These are phyloP conservation scores for Microstegium vimineum DNA, from an alignment of 176 grass and related monocot species.

Conservation along the genomic window DNA sequence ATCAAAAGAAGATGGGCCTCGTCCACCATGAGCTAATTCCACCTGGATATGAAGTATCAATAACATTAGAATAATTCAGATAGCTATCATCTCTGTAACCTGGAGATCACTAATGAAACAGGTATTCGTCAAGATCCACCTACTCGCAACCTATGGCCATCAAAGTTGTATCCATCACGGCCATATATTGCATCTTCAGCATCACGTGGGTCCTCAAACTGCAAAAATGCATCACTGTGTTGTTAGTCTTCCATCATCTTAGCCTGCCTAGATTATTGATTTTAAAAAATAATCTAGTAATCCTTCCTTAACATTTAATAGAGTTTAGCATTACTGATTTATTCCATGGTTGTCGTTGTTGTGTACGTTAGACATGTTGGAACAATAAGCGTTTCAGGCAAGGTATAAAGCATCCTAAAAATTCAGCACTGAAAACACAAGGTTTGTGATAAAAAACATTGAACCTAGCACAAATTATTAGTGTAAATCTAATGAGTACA, in stretches of 20 bases:
- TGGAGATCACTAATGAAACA: background rate
- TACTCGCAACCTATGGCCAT: conserved; percentile 70
- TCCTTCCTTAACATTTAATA: background rate
- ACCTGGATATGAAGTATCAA: conserved; percentile 42
- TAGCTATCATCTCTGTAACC: background rate
- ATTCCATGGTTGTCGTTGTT: background rate
- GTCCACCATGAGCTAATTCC: conserved; percentile 91
- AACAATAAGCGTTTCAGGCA: background rate
- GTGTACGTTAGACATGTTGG: background rate
- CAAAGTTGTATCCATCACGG: conserved; percentile 90
- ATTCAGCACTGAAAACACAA: background rate
- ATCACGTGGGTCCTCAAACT: conserved; percentile 87
- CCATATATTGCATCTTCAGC: conserved; percentile 96
- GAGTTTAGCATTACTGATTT: background rate
- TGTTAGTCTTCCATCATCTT: background rate
- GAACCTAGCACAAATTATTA: background rate
- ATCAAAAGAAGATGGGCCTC: conserved; percentile 49
- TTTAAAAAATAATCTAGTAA: background rate
- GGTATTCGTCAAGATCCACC: conserved; percentile 5
- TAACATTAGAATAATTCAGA: background rate
- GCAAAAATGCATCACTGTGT: conserved; percentile 21
- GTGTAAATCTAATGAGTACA: background rate
- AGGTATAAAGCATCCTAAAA: background rate
- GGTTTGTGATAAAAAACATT: background rate
- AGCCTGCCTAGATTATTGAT: background rate